phyloP scores from a whole-genome alignment of 345 rosid species.

The Salix exigua region DNA sequence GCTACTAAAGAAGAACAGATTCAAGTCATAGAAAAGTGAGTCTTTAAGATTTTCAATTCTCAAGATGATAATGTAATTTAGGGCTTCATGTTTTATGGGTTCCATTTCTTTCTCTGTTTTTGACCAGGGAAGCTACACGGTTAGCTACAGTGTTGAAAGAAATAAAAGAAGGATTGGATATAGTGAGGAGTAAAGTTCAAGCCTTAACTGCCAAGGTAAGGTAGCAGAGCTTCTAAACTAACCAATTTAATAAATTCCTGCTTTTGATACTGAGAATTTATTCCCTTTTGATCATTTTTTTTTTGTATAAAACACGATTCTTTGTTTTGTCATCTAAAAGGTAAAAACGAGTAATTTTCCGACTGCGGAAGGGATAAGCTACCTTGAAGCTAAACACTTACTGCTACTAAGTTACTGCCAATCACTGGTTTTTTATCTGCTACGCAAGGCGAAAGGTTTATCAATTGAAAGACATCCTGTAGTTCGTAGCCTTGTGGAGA shows the following conservation, averaged over 20 bases:
- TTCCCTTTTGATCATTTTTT: not conserved
- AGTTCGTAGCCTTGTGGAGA: conserved; percentile 81
- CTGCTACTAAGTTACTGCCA: conserved; percentile 83
- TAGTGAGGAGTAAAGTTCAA: conserved; percentile 63
- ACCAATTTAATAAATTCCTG: not conserved
- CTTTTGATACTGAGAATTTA: not conserved
- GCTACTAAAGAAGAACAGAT: not conserved
- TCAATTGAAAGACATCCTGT: conserved; percentile 78
- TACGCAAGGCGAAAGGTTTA: conserved; percentile 76
- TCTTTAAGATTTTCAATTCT: not conserved
- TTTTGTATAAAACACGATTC: not conserved
- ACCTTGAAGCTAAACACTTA: conserved; percentile 83
- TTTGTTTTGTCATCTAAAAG: conserved; percentile 27
- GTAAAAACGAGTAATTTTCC: conserved; percentile 67
- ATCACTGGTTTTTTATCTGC: conserved; percentile 69
- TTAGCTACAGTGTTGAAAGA: conserved; percentile 61
- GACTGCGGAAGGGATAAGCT: conserved; percentile 84
- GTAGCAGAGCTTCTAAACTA: not conserved
- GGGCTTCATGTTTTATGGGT: not conserved
- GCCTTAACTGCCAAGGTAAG: conserved; percentile 71
- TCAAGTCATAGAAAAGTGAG: conserved; percentile 11
- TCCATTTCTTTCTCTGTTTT: not conserved
- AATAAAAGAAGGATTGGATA: conserved; percentile 75
- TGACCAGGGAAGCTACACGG: conserved; percentile 62
- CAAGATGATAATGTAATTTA: not conserved